These are phyloP conservation scores for Hypoxylon sp. DNA, from an alignment of 2,329 filamentous ascomycete genomes.

Conservation along the genomic window DNA sequence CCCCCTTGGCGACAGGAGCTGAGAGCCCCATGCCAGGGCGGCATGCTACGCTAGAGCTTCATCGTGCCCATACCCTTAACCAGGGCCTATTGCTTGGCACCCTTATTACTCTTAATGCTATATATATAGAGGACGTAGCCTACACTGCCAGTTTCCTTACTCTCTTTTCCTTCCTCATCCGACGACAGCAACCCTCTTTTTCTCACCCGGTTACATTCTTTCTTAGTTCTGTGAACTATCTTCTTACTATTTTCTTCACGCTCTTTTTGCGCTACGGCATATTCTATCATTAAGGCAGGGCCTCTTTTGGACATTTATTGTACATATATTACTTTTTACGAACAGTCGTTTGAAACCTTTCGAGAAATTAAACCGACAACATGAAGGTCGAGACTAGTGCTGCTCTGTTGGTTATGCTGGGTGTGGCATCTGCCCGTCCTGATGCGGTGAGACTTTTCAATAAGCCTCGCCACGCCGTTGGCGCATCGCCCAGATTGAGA, in stretches of 20 bases:
- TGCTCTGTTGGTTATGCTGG: conserved; percentile 47
- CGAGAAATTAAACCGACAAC: conserved; percentile 39
- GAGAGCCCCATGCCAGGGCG: conserved; percentile 13
- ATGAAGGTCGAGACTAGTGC: conserved; percentile 51
- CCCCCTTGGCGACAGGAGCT: conserved; percentile 32
- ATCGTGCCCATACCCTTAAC: conserved; percentile 5
- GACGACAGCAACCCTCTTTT: conserved; percentile 45
- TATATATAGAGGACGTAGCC: conserved; percentile 44
- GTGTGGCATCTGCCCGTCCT: conserved; percentile 50
- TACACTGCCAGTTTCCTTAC: conserved; percentile 12
- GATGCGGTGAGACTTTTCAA: conserved; percentile 45
- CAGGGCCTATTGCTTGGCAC: conserved; percentile 27
- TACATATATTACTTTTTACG: conserved; percentile 27
- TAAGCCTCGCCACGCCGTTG: conserved; percentile 29
- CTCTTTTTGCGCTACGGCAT: conserved; percentile 41
- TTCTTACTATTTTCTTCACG: conserved; percentile 38
- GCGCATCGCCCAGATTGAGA: conserved; percentile 43
- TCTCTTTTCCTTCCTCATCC: conserved; percentile 42
- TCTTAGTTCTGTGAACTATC: conserved; percentile 52
- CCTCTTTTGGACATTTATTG: conserved; percentile 38
- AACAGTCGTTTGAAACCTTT: conserved; percentile 32
- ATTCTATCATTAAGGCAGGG: conserved; percentile 47
- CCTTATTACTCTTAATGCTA: conserved; percentile 26
- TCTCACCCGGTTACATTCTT: conserved; percentile 48
- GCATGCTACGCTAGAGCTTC: conserved; percentile 32